Percentiles rank a stretch among this genome's conserved stretches.
These are phyloP conservation scores for Candida andamanensis DNA, from an alignment of 805 yeast genomes.

Conservation along the genomic window DNA sequence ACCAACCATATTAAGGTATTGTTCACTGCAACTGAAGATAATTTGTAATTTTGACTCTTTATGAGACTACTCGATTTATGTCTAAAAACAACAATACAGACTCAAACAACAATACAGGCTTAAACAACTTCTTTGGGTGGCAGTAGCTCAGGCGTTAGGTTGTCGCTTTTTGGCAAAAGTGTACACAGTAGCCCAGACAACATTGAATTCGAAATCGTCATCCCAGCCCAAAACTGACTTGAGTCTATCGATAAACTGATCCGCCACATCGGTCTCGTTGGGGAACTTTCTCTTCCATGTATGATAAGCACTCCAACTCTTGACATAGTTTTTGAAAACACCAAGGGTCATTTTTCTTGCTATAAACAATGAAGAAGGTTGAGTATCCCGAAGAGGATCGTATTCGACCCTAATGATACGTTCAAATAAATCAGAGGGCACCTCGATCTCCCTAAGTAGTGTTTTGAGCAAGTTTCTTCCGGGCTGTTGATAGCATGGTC, in stretches of 20 bases:
- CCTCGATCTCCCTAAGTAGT: constrained; percentile 34
- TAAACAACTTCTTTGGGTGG: no score
- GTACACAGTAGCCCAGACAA: constrained; percentile 54
- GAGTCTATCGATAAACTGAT: constrained; percentile 41
- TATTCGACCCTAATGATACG: constrained; percentile 32
- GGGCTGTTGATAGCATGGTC: constrained; percentile 42
- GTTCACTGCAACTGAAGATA: constrained; percentile 36
- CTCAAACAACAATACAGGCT: no score
- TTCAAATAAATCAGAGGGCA: constrained; percentile 31
- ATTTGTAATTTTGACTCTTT: no score
- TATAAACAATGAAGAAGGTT: constrained; percentile 13
- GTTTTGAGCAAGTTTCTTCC: constrained; percentile 40
- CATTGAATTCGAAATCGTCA: constrained; percentile 35
- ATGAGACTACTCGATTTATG: no score
- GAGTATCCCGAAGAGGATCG: constrained; percentile 15
- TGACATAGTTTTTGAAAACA: constrained; percentile 35
- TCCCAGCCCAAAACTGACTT: constrained; percentile 39
- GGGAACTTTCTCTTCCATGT: constrained; percentile 39
- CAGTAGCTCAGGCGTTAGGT: no score
- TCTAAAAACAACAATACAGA: no score
- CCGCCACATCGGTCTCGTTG: constrained; percentile 42
- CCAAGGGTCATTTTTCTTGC: constrained; percentile 12
- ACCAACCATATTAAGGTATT: constrained; percentile 52
- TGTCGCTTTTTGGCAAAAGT: constrained; percentile 35
- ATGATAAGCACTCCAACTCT: constrained; percentile 70